Conservation (phyloP, 495 filamentous ascomycete genomes). For the Trichoderma virens region DNA sequence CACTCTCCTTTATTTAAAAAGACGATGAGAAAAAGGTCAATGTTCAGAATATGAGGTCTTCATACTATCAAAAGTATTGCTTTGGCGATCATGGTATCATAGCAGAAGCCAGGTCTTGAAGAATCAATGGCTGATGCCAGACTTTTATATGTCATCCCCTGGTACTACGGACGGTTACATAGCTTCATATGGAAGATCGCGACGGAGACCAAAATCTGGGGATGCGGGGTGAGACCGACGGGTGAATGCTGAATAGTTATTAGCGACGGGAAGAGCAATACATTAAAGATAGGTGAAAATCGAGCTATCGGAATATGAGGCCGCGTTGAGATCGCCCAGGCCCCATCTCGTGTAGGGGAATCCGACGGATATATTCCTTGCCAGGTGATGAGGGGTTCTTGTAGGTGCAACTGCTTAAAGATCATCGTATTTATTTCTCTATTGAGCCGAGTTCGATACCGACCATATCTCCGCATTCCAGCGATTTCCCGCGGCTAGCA, state of each 20-base stretch:
- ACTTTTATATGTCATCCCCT: neutral
- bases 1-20: neutral
- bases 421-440: neutral
- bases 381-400: neutral
- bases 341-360: neutral
- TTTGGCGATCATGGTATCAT: neutral
- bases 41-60: no score
- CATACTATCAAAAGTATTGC: neutral
- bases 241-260: neutral
- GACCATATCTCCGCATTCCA: neutral
- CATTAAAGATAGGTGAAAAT: neutral
- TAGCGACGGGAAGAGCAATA: neutral
- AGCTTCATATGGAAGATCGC: neutral
- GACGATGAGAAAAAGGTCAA: neutral
- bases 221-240: neutral
- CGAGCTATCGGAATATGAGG: neutral
- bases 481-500: neutral
- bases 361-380: neutral
- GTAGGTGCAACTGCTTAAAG: neutral
- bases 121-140: neutral
- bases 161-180: neutral
- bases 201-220: neutral
- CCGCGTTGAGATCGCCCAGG: neutral
- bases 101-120: neutral
- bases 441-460: neutral